Conservation (phyloP, 768 basidiomycete species). For the Termitomyces sp. region DNA sequence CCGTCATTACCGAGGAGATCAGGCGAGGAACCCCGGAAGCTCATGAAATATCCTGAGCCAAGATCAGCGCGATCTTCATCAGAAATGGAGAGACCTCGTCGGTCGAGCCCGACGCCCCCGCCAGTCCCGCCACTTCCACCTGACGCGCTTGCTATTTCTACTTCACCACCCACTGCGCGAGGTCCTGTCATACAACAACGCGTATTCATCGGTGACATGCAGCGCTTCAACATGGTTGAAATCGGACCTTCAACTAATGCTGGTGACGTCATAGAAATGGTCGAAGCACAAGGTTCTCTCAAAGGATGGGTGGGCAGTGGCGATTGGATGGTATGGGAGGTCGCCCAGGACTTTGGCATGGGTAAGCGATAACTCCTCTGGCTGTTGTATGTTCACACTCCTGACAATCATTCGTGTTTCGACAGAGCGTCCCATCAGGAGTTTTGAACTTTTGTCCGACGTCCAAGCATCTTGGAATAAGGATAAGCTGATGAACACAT, state of each 20-base stretch:
- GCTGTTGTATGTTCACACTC: neutral
- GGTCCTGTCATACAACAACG: conserved; percentile 56
- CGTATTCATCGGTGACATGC: conserved; percentile 75
- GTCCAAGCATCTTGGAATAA: conserved; percentile 88
- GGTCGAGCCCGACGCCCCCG: conserved; percentile 26
- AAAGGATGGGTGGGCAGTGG: conserved; percentile 55
- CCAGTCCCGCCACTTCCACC: conserved; percentile 39
- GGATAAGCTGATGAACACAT: conserved; percentile 74
- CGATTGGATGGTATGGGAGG: conserved; percentile 89
- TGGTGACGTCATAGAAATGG: conserved; percentile 65
- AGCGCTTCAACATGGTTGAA: conserved; percentile 74
- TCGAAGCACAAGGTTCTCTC: conserved; percentile 67
- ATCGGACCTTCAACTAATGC: conserved; percentile 67
- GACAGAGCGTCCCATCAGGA: conserved; percentile 85
- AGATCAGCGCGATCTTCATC: conserved; percentile 22
- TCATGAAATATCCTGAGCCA: conserved; percentile 17
- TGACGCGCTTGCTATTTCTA: conserved; percentile 31
- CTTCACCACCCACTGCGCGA: conserved; percentile 25
- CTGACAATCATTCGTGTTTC: conserved; percentile 14
- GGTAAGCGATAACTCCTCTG: conserved; percentile 50
- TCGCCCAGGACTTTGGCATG: conserved; percentile 91
- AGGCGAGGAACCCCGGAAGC: conserved; percentile 19
- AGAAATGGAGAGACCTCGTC: conserved; percentile 24
- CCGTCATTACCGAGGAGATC: conserved; percentile 13
- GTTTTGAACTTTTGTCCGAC: conserved; percentile 80